Evolutionary conservation across 2,329 filamentous ascomycete genomes (phyloP).

Genomic region (Stagonosporopsis vannaccii): DNA sequence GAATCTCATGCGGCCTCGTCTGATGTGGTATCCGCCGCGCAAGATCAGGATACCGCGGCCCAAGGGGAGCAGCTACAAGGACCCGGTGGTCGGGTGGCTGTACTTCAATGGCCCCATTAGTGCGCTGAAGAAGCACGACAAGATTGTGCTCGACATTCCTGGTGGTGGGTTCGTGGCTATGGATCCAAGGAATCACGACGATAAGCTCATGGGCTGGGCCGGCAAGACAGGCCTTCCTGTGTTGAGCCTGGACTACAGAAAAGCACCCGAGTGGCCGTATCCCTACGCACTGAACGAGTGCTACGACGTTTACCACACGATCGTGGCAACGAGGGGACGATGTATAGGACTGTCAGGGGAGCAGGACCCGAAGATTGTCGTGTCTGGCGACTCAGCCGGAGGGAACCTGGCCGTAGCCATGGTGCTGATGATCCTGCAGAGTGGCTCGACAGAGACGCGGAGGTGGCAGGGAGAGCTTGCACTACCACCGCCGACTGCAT

Average conservation of each 20-base stretch:
- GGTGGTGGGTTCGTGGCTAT: conserved; percentile 97
- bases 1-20: conserved; percentile 74
- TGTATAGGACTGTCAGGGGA: conserved; percentile 78
- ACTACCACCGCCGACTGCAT: conserved; percentile 79
- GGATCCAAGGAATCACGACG: conserved; percentile 92
- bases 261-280: conserved; percentile 84
- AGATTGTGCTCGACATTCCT: conserved; percentile 86
- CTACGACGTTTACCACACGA: conserved; percentile 81
- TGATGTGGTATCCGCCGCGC: conserved; percentile 82
- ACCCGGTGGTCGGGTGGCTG: conserved; percentile 85
- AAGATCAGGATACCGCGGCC: conserved; percentile 86
- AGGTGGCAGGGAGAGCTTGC: conserved; percentile 63
- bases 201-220: conserved; percentile 92
- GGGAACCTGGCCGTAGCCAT: conserved; percentile 82
- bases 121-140: conserved; percentile 76
- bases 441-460: conserved; percentile 64
- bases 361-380: conserved; percentile 70
- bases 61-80: conserved; percentile 78
- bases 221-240: conserved; percentile 87
- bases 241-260: conserved; percentile 88
- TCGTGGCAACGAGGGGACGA: conserved; percentile 74
- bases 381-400: conserved; percentile 83
- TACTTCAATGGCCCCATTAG: conserved; percentile 91
- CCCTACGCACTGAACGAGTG: conserved; percentile 87
- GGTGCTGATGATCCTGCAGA: conserved; percentile 88